Evolutionary conservation across 306 rosid species (phyloP), one percentile per base, ranked within the genome.

Genomic region (Castanopsis chinensis): DNA sequence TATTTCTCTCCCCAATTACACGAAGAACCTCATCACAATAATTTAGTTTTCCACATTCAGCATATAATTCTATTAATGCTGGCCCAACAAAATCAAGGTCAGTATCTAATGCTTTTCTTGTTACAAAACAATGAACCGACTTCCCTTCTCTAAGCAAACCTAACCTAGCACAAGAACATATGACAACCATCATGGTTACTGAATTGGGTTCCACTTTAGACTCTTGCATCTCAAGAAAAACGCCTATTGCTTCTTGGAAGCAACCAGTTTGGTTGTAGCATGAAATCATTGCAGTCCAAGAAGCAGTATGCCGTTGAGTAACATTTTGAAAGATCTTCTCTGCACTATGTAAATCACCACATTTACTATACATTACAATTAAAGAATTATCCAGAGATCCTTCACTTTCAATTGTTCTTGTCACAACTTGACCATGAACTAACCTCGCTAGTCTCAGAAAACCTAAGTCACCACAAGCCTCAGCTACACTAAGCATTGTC

Each of bases 281-380:
- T 49, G 97, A 91, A 78, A 92, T 87, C 93, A 94, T 85, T 20
- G 94, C 87, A 30, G 93, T 91, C 95, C 97, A 92, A 73, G 89
- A 86, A 68, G 87, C 83, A 82, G 90, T 87, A 76, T 80, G 81
- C 53, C 72, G 81, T 49, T 58, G 41, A 68, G 56, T 10, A 21
- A 86, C 68, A 53, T 30, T 76, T 71, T 27, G 76, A 79, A 92
- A 92, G 43, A 89, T 33, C 61, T 41, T 69, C 80, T 87, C 83
- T 33, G 90, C 92, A 77, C 79, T 79, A 20, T 56, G 51, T 76
- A 91, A 76, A 88, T 82, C 81, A 32, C 88, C 90, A 78, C 92
- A 94, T 74, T 91, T 92, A 41, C 90, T 51, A 25, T 94, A 94
- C 97, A 90, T 92, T 37, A 87, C 74, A 80, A 92, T 82, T 25